Evolutionary conservation across 108 stramenopile species (phyloP).

Genomic region (Nitzschia palea): DNA sequence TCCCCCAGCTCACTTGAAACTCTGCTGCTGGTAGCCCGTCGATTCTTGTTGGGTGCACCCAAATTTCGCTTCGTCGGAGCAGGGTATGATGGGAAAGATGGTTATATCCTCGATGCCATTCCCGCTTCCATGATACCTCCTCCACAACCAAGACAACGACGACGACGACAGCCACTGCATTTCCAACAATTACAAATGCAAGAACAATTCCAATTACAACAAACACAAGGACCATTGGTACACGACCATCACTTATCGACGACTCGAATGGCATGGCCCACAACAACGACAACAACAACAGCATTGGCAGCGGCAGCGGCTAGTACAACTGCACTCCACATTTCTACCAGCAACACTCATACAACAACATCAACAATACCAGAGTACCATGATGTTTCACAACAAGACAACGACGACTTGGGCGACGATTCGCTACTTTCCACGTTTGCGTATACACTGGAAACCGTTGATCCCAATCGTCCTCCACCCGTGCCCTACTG

Average conservation of each 20-base stretch:
- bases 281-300: background rate
- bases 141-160: background rate
- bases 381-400: background rate
- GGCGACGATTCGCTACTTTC: no score
- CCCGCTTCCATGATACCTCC: background rate
- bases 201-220: no score
- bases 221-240: no score
- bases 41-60: background rate
- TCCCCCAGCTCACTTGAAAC: background rate
- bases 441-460: background rate
- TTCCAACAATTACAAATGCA: no score
- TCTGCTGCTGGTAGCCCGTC: background rate
- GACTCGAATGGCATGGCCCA: background rate
- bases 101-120: background rate
- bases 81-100: background rate
- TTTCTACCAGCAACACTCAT: background rate
- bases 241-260: background rate
- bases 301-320: background rate
- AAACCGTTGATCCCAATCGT: background rate
- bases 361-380: background rate
- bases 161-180: background rate
- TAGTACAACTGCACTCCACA: background rate
- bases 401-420: no score
- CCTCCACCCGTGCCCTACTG: background rate
- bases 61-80: background rate